A percentile compares a stretch with the other conserved stretches of the same genome.
phyloP scores from a whole-genome alignment of 2,329 filamentous ascomycete species.

The Boeremia lycopersici region DNA sequence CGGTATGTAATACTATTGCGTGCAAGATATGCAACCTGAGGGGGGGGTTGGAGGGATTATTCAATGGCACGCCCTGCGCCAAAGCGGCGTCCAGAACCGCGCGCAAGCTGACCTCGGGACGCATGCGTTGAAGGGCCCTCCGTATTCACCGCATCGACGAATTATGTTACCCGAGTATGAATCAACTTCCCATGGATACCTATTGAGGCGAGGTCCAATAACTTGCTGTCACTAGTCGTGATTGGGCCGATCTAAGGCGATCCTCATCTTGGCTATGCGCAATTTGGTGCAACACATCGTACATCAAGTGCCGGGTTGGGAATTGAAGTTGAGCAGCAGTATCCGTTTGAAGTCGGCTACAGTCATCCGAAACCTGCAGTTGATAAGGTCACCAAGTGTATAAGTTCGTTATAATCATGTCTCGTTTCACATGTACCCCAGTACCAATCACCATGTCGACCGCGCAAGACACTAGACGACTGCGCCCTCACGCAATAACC shows the following conservation, averaged over 20 bases:
- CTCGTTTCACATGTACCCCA: too few relatives aligned
- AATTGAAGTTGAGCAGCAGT: not conserved
- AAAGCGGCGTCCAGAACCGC: not conserved
- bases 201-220: not conserved
- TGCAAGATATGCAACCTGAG: not conserved
- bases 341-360: not conserved
- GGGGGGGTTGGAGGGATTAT: not conserved
- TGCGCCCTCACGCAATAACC: too few relatives aligned
- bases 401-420: too few relatives aligned
- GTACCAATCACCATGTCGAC: too few relatives aligned
- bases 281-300: not conserved
- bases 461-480: too few relatives aligned
- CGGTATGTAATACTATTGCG: not conserved
- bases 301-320: not conserved
- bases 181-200: not conserved
- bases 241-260: conserved; percentile 1
- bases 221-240: not conserved
- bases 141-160: not conserved
- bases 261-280: not conserved
- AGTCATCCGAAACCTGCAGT: too few relatives aligned
- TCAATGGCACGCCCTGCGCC: not conserved
- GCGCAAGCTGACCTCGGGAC: not conserved
- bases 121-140: not conserved
- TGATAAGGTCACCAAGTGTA: too few relatives aligned
- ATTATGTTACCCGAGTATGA: not conserved